A percentile compares a stretch with the other conserved stretches of the same genome.
Conservation (phyloP, 1,284 basidiomycete genomes). For the Trichosporon faecale region DNA sequence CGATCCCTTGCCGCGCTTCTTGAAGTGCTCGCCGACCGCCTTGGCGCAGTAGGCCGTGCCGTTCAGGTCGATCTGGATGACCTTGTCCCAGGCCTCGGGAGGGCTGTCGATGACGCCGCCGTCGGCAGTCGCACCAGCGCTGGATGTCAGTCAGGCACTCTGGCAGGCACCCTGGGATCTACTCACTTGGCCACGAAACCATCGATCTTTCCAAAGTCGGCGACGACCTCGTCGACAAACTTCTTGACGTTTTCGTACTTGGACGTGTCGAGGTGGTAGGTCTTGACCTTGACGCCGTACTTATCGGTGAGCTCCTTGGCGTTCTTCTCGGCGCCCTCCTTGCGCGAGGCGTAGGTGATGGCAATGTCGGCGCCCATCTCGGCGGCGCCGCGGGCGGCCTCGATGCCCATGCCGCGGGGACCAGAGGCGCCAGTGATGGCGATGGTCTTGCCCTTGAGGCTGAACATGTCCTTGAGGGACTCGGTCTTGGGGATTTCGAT, state of each 20-base stretch:
- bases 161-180: too few species aligned
- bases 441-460: constrained; percentile 7
- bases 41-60: constrained; percentile 12
- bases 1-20: constrained; percentile 3
- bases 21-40: constrained; percentile 13
- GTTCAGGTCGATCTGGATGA: constrained; percentile 13
- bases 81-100: constrained; percentile 11
- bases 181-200: constrained; percentile 12
- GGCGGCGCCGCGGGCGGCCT: constrained; percentile 9
- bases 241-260: constrained; percentile 6
- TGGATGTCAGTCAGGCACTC: neutral
- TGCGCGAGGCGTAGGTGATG: constrained; percentile 12
- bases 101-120: constrained; percentile 8
- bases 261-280: constrained; percentile 7
- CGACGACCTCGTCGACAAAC: constrained; percentile 9
- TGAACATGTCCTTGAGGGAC: neutral
- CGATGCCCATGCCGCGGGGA: constrained; percentile 10
- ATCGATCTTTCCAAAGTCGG: constrained; percentile 12
- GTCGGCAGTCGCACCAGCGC: constrained; percentile 11
- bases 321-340: constrained; percentile 9
- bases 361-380: constrained; percentile 8
- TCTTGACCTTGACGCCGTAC: constrained; percentile 5
- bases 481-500: neutral
- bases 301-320: constrained; percentile 5
- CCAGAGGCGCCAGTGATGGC: constrained; percentile 11